A percentile compares a stretch with the other conserved stretches of the same genome.
Conservation (phyloP, 495 filamentous ascomycete genomes). For the Aspergillus mulundensis region DNA sequence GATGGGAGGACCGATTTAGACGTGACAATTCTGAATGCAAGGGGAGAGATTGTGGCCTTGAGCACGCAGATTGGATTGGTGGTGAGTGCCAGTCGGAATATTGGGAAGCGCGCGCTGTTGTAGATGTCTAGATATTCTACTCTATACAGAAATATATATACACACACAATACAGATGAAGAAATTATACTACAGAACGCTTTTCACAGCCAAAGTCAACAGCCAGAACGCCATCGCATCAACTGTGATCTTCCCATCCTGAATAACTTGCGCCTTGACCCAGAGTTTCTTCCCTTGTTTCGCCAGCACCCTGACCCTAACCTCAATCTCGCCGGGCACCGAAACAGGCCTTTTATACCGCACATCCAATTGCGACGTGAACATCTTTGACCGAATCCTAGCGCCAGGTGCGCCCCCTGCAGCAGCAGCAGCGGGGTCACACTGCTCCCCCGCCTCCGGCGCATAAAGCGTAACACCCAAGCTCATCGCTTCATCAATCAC, state of each 20-base stretch:
- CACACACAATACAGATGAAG: not conserved
- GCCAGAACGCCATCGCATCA: slow-evolving; percentile 44
- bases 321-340: slow-evolving; percentile 31
- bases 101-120: slow-evolving; percentile 36
- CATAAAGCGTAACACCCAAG: slow-evolving; percentile 32
- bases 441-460: slow-evolving; percentile 4
- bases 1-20: slow-evolving; percentile 65
- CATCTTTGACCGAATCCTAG: slow-evolving; percentile 21
- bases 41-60: slow-evolving; percentile 56
- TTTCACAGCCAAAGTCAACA: slow-evolving; percentile 18
- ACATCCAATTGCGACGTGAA: slow-evolving; percentile 43
- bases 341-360: slow-evolving; percentile 33
- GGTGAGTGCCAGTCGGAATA: slow-evolving; percentile 51
- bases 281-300: slow-evolving; percentile 35
- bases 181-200: not conserved
- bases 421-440: slow-evolving; percentile 9
- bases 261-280: slow-evolving; percentile 38
- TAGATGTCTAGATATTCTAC: slow-evolving; percentile 10
- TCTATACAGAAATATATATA: slow-evolving; percentile 5
- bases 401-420: not conserved
- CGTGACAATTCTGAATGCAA: slow-evolving; percentile 55
- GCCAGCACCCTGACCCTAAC: slow-evolving; percentile 32
- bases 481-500: slow-evolving; percentile 63
- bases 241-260: slow-evolving; percentile 34
- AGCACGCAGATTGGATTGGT: slow-evolving; percentile 61